These are phyloP conservation scores for Flammula alnicola DNA, from an alignment of 1,284 basidiomycete genomes.

Conservation along the genomic window DNA sequence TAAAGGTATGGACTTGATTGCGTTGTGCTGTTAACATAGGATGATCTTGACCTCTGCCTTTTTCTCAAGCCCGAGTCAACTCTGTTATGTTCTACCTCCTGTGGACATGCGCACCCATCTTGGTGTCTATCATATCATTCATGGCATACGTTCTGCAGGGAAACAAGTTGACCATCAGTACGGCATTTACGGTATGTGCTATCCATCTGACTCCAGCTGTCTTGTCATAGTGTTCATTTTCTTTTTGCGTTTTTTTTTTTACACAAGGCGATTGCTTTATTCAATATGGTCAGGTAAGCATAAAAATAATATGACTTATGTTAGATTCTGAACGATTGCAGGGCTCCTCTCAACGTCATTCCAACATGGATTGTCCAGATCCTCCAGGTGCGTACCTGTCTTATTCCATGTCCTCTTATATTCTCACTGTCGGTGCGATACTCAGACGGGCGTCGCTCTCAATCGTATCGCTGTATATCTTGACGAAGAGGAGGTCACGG, in stretches of 20 bases:
- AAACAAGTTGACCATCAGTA: slow-evolving; percentile 66
- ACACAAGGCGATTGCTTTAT: slow-evolving; percentile 72
- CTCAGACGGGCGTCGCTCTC: slow-evolving; percentile 73
- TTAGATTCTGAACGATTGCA: slow-evolving; percentile 19
- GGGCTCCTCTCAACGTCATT: slow-evolving; percentile 71
- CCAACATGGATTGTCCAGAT: slow-evolving; percentile 70
- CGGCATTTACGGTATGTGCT: slow-evolving; percentile 71
- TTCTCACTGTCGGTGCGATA: slow-evolving; percentile 19
- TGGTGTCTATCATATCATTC: slow-evolving; percentile 75
- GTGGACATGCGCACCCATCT: slow-evolving; percentile 69
- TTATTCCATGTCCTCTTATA: neutral
- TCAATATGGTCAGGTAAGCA: slow-evolving; percentile 66
- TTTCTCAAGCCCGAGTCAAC: slow-evolving; percentile 60
- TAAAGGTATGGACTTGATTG: slow-evolving; percentile 48
- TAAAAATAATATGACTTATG: neutral
- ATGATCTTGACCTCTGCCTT: neutral
- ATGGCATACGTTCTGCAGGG: slow-evolving; percentile 64
- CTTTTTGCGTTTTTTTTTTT: slow-evolving; percentile 12
- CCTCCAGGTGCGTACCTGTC: slow-evolving; percentile 50
- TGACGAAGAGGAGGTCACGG: slow-evolving; percentile 80
- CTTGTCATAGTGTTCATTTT: slow-evolving; percentile 2
- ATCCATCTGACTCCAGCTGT: too few relatives aligned
- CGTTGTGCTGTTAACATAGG: too few relatives aligned
- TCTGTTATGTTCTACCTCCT: slow-evolving; percentile 64
- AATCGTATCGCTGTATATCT: slow-evolving; percentile 84